Conservation (phyloP, 2,329 filamentous ascomycete species). For the Metarhizium rileyi region DNA sequence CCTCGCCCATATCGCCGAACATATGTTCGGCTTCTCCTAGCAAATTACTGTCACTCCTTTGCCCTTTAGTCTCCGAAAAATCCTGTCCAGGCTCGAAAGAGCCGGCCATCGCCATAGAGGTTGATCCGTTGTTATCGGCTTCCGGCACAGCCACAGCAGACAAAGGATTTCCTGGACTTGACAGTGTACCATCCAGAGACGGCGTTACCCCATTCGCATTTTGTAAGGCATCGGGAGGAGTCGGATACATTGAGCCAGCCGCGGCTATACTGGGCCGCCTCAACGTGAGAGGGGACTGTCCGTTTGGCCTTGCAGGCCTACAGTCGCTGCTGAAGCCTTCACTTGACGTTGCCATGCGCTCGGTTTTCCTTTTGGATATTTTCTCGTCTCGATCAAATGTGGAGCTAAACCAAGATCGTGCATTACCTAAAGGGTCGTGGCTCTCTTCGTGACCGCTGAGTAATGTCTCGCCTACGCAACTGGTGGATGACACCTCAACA, state of each 20-base stretch:
- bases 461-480: slow-evolving; percentile 29
- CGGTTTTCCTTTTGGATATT: slow-evolving; percentile 37
- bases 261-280: slow-evolving; percentile 38
- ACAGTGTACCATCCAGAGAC: slow-evolving; percentile 44
- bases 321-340: slow-evolving; percentile 34
- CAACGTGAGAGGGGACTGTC: slow-evolving; percentile 41
- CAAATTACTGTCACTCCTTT: slow-evolving; percentile 31
- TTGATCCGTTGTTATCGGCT: slow-evolving; percentile 14
- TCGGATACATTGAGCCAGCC: slow-evolving; percentile 56
- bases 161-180: slow-evolving; percentile 42
- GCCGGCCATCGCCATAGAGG: slow-evolving; percentile 12
- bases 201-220: slow-evolving; percentile 42
- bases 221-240: slow-evolving; percentile 58
- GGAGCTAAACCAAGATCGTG: slow-evolving; percentile 38
- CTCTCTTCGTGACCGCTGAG: slow-evolving; percentile 29
- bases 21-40: slow-evolving; percentile 46
- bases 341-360: slow-evolving; percentile 34
- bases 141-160: slow-evolving; percentile 22
- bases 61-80: slow-evolving; percentile 32
- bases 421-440: slow-evolving; percentile 39
- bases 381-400: slow-evolving; percentile 36
- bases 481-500: slow-evolving; percentile 29
- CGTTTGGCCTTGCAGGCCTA: slow-evolving; percentile 32
- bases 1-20: slow-evolving; percentile 59
- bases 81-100: slow-evolving; percentile 20